Evolutionary conservation across 352 stramenopile species (phyloP).

Genomic region (Globisporangium yorkense): DNA sequence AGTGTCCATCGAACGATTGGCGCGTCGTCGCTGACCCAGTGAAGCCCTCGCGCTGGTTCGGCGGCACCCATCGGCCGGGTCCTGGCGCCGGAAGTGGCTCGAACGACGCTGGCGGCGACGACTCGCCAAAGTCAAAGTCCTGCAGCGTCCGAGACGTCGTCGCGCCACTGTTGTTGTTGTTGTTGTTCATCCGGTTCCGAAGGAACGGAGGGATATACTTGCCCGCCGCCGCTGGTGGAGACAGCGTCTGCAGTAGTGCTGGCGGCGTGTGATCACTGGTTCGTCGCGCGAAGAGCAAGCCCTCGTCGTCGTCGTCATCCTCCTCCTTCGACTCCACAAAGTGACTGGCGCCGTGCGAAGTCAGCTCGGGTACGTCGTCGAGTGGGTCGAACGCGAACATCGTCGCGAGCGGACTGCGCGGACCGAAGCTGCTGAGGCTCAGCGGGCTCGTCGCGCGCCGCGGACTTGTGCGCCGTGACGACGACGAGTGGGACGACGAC

Average conservation of each 20-base stretch:
- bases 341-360: conserved; percentile 10
- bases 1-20: conserved; percentile 40
- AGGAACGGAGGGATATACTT: conserved; percentile 75
- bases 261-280: conserved; percentile 14
- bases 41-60: conserved; percentile 50
- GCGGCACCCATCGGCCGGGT: conserved; percentile 44
- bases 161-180: background rate
- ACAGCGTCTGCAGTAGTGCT: conserved; percentile 43
- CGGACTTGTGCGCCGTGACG: conserved; percentile 33
- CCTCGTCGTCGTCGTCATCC: conserved; percentile 15
- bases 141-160: conserved; percentile 1
- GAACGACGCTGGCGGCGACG: conserved; percentile 26
- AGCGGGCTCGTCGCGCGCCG: conserved; percentile 52
- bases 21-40: conserved; percentile 17
- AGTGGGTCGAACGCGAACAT: conserved; percentile 79
- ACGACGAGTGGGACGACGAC: conserved; percentile 24
- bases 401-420: conserved; percentile 51
- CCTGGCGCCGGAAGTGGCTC: conserved; percentile 31
- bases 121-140: conserved; percentile 2
- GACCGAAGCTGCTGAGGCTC: conserved; percentile 48
- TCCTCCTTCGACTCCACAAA: conserved; percentile 20
- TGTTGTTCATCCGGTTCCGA: conserved; percentile 33
- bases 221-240: conserved; percentile 44
- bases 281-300: conserved; percentile 2
- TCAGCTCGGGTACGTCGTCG: conserved; percentile 43